phyloP scores from a whole-genome alignment of 257 asterid genomes.

The Hygrophila difformis region DNA sequence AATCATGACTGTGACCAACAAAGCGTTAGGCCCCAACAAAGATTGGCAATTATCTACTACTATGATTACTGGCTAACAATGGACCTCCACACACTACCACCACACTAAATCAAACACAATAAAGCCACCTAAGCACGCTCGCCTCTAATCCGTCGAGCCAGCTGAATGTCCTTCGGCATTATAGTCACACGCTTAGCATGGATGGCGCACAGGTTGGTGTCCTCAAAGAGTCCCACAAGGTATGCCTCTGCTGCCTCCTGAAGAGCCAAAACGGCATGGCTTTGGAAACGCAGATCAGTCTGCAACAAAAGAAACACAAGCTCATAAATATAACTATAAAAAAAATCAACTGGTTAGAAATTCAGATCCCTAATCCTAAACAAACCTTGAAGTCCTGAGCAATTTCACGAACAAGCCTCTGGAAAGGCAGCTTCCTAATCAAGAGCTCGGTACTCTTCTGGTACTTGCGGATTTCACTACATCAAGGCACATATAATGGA shows the following conservation, averaged over 20 bases:
- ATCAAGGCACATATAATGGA: neutral
- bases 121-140: constrained; percentile 31
- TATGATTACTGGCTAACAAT: no score
- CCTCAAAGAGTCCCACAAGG: constrained; percentile 29
- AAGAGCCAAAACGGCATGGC: constrained; percentile 29
- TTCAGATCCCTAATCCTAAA: neutral
- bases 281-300: constrained; percentile 30
- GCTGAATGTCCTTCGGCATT: constrained; percentile 30
- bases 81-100: no score
- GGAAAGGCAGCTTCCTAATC: constrained; percentile 32
- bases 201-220: constrained; percentile 27
- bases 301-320: constrained; percentile 6
- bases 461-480: constrained; percentile 22
- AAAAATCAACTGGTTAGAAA: no score
- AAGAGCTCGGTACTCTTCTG: constrained; percentile 30
- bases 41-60: no score
- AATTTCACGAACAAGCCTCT: constrained; percentile 34
- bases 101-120: neutral
- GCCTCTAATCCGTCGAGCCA: constrained; percentile 28
- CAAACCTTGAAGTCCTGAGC: constrained; percentile 24
- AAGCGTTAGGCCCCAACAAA: no score
- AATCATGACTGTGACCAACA: no score
- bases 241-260: constrained; percentile 32
- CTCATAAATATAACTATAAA: no score
- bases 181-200: constrained; percentile 31